phyloP scores from a whole-genome alignment of 2,329 filamentous ascomycete genomes.

The Metarhizium robertsii region DNA sequence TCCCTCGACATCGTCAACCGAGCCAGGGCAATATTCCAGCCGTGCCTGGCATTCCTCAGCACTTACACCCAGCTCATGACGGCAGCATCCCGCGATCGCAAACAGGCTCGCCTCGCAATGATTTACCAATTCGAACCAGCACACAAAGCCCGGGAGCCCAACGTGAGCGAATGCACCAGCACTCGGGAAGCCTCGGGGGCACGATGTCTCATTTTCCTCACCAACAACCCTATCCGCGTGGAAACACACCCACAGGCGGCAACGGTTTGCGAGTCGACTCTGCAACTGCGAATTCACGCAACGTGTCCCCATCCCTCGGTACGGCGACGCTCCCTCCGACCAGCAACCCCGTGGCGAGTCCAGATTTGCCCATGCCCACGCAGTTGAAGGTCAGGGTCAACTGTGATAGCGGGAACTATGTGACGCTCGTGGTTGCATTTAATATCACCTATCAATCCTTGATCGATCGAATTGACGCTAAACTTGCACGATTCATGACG shows the following conservation, averaged over 20 bases:
- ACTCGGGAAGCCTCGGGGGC: slow-evolving; percentile 38
- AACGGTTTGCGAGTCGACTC: slow-evolving; percentile 29
- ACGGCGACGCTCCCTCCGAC: slow-evolving; percentile 20
- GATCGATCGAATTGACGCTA: slow-evolving; percentile 92
- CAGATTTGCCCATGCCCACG: slow-evolving; percentile 48
- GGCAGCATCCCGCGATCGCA: slow-evolving; percentile 66
- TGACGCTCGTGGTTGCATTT: slow-evolving; percentile 91
- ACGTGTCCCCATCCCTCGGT: slow-evolving; percentile 37
- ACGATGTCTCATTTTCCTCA: slow-evolving; percentile 47
- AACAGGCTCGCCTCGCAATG: slow-evolving; percentile 66
- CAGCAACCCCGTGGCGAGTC: slow-evolving; percentile 26
- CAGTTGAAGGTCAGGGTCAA: slow-evolving; percentile 96
- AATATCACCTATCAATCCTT: slow-evolving; percentile 92
- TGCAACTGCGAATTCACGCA: slow-evolving; percentile 28
- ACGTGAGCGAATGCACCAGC: slow-evolving; percentile 46
- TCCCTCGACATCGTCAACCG: slow-evolving; percentile 45
- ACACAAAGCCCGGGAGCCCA: slow-evolving; percentile 64
- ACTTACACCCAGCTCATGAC: slow-evolving; percentile 54
- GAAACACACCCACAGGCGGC: slow-evolving; percentile 27
- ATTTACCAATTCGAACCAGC: slow-evolving; percentile 56
- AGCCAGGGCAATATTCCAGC: slow-evolving; percentile 51
- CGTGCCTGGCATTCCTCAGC: slow-evolving; percentile 68
- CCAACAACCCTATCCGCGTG: slow-evolving; percentile 43
- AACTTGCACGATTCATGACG: slow-evolving; percentile 76
- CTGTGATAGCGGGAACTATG: slow-evolving; percentile 74